Evolutionary conservation across 495 filamentous ascomycete species (phyloP), one percentile per base, ranked within the genome.

Genomic region (Recurvomyces mirabilis): DNA sequence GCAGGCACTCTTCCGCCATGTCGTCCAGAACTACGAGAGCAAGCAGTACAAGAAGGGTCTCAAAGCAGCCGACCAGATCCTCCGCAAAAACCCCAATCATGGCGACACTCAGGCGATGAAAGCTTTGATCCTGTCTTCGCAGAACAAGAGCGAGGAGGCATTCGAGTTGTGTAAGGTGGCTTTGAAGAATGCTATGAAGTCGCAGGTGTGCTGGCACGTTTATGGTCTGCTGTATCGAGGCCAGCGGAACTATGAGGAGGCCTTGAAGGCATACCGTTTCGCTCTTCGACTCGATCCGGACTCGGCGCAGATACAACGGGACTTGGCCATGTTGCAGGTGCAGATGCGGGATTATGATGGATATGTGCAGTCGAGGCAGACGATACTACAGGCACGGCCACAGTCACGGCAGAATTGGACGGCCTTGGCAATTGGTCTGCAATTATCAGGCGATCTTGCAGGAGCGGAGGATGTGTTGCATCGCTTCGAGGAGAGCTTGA

Each of bases 101-200:
- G 91, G 86, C 52, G 91, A 99, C 65, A 99, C 91, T 12, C 79
- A 91, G 65, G 93, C 91, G 25, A 96, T 99, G 91, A 96, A 95
- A 68, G 93, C 88, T 39, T 72, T 99, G 30, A 94, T 95, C 49
- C 82, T 93, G 66, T 96, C 93, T 62, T 78, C 81, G 30, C 77
- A 84, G 60, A 87, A 87, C 45, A 85, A 93, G 65, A 74, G 78
- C 15, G 83, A 94, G 34, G 91, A 99, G 68, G 91, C 91, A 0
- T 96, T 96, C 60, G 76, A 75, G 23, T 72, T 99, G 41, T 89
- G 83, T 50, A 96, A 94, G 68, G 73, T 83, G 43, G 91, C 91
- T 35, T 70, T 99, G 33, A 82, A 77, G 37, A 83, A 87, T 49
- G 87, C 95, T 56, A 95, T 96, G 87, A 94, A 88, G 66, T 94